phyloP scores from a whole-genome alignment of 2,329 filamentous ascomycete species.

The Aspergillus candidus region DNA sequence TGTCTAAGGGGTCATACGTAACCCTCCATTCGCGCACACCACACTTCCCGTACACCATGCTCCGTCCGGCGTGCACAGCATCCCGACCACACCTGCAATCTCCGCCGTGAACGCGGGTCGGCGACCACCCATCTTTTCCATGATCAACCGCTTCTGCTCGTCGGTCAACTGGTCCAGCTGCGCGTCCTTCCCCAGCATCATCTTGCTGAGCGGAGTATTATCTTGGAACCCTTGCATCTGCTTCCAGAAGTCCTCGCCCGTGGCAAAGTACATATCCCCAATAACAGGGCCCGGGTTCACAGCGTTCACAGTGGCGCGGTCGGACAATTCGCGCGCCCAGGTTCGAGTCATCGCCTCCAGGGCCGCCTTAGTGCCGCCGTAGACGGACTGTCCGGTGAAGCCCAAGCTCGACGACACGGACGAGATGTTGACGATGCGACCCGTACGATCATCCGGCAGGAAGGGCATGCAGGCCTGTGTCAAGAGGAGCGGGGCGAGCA shows the following conservation, averaged over 20 bases:
- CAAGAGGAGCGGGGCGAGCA: conserved; percentile 71
- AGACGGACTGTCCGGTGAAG: conserved; percentile 54
- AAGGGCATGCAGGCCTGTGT: conserved; percentile 66
- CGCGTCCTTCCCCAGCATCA: conserved; percentile 52
- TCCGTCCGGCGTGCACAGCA: conserved; percentile 67
- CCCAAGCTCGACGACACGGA: conserved; percentile 55
- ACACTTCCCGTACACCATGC: conserved; percentile 74
- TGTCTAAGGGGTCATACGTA: conserved; percentile 47
- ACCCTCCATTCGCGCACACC: conserved; percentile 73
- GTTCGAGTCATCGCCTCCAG: conserved; percentile 64
- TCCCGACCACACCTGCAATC: conserved; percentile 68
- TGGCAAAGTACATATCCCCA: conserved; percentile 59
- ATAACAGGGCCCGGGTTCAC: conserved; percentile 62
- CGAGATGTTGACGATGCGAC: conserved; percentile 58
- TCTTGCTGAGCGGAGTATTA: conserved; percentile 58
- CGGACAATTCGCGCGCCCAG: conserved; percentile 58
- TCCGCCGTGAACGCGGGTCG: conserved; percentile 62
- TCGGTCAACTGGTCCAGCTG: conserved; percentile 51
- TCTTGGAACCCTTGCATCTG: conserved; percentile 56
- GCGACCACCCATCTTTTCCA: conserved; percentile 50
- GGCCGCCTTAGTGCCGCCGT: conserved; percentile 62
- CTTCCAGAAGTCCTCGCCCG: conserved; percentile 52
- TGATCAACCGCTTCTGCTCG: conserved; percentile 58
- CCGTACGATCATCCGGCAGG: conserved; percentile 62
- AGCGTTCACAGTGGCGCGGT: conserved; percentile 58